Conservation (phyloP, 1,139 yeast species). For the Candida sanyaensis region DNA sequence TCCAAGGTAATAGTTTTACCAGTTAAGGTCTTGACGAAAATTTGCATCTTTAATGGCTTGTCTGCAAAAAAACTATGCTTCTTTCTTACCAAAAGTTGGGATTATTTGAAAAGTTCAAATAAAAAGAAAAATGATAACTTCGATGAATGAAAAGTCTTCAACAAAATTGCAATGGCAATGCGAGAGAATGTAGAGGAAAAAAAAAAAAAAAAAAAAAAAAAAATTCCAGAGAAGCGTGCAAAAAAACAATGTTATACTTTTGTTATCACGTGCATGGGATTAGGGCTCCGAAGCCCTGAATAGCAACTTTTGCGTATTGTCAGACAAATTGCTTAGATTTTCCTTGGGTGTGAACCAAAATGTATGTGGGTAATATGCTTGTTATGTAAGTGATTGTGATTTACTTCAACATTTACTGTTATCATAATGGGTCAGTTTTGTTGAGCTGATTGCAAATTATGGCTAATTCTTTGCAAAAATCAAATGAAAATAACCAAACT, state of each 20-base stretch:
- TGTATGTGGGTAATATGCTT: too few relatives aligned
- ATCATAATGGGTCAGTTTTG: too few relatives aligned
- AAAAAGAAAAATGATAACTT: background rate
- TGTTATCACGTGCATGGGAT: conserved; percentile 3
- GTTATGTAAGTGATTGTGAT: too few relatives aligned
- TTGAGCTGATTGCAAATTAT: too few relatives aligned
- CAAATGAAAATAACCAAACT: too few relatives aligned
- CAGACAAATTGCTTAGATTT: too few relatives aligned
- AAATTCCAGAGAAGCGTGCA: background rate
- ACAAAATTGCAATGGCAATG: conserved; percentile 1
- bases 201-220: conserved; percentile 5
- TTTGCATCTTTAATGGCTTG: conserved; percentile 76
- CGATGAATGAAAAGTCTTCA: background rate
- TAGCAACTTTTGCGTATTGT: too few relatives aligned
- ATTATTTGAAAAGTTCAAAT: conserved; percentile 11
- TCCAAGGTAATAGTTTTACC: conserved; percentile 99
- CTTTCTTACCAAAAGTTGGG: conserved; percentile 46
- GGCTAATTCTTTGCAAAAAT: too few relatives aligned
- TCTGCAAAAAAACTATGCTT: conserved; percentile 47
- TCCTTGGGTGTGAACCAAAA: too few relatives aligned
- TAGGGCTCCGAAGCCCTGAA: conserved; percentile 2
- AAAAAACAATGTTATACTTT: background rate
- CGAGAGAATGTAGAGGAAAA: background rate
- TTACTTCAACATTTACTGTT: too few relatives aligned
- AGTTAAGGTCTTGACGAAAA: conserved; percentile 97